phyloP scores from a whole-genome alignment of 768 basidiomycete species.

The Psilocybe subaeruginosa region DNA sequence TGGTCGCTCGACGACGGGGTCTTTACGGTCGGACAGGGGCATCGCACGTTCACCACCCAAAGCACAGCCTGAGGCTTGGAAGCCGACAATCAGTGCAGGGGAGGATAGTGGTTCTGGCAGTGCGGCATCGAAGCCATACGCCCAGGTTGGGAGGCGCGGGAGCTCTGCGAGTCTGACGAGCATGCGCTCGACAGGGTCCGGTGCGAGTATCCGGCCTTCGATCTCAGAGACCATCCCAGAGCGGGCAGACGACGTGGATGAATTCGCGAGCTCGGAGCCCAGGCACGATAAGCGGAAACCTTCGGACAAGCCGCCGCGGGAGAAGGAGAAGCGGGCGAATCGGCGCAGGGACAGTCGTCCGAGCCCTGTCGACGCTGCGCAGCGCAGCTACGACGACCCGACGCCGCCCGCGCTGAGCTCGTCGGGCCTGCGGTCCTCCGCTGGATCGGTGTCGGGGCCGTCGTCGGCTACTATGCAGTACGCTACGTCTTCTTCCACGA shows the following conservation, averaged over 20 bases:
- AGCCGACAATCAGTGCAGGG: slow-evolving; percentile 46
- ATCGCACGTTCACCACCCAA: slow-evolving; percentile 34
- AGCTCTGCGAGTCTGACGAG: slow-evolving; percentile 48
- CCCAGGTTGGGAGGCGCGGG: slow-evolving; percentile 3
- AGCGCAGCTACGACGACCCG: slow-evolving; percentile 16
- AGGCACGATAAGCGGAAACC: slow-evolving; percentile 17
- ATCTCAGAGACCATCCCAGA: slow-evolving; percentile 44
- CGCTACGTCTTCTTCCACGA: slow-evolving; percentile 16
- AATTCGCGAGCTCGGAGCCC: slow-evolving; percentile 6
- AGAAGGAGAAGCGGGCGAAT: slow-evolving; percentile 15
- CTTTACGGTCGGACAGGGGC: slow-evolving; percentile 34
- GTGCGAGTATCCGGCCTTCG: slow-evolving; percentile 39
- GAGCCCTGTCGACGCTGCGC: slow-evolving; percentile 15
- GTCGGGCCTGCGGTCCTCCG: slow-evolving; percentile 11
- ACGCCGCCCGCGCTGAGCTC: background rate
- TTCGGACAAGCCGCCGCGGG: slow-evolving; percentile 15
- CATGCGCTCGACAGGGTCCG: slow-evolving; percentile 46
- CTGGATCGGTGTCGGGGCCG: slow-evolving; percentile 7
- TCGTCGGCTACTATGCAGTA: slow-evolving; percentile 28
- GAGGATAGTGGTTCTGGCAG: slow-evolving; percentile 35
- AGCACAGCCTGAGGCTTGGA: slow-evolving; percentile 48
- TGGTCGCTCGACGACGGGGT: slow-evolving; percentile 23
- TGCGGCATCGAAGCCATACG: slow-evolving; percentile 13
- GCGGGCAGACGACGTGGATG: slow-evolving; percentile 28
- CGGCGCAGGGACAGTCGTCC: slow-evolving; percentile 25